Evolutionary conservation across 306 rosid species (phyloP).

Genomic region (Begonia peltatifolia): DNA sequence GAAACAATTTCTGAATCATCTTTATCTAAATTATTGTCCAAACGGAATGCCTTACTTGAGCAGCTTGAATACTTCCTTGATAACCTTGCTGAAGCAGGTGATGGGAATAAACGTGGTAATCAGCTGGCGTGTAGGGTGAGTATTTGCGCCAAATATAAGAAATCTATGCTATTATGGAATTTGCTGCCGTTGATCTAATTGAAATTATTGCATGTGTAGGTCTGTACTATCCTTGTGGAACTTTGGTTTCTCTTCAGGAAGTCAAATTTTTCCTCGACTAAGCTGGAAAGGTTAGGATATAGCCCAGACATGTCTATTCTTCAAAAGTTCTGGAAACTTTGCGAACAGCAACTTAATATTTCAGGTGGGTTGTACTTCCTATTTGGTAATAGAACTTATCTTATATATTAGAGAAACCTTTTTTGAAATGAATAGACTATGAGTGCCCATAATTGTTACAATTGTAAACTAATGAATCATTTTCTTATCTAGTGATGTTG

Average conservation of each 20-base stretch:
- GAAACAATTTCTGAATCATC: slow-evolving; percentile 49
- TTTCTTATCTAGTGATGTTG: no score
- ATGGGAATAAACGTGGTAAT: slow-evolving; percentile 32
- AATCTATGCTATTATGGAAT: no score
- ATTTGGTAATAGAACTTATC: no score
- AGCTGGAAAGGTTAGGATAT: slow-evolving; percentile 60
- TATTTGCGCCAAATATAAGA: slow-evolving; percentile 1
- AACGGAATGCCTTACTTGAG: slow-evolving; percentile 50
- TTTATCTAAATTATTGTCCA: slow-evolving; percentile 36
- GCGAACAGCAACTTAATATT: slow-evolving; percentile 56
- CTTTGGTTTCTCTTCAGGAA: slow-evolving; percentile 48
- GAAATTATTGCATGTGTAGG: slow-evolving; percentile 28
- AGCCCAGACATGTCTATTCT: slow-evolving; percentile 37
- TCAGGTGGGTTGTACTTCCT: slow-evolving; percentile 32
- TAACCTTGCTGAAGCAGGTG: slow-evolving; percentile 36
- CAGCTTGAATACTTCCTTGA: slow-evolving; percentile 52
- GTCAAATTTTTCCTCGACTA: slow-evolving; percentile 32
- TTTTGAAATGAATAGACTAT: no score
- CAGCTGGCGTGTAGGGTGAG: slow-evolving; percentile 74
- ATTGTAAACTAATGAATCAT: no score
- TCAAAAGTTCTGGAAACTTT: slow-evolving; percentile 67
- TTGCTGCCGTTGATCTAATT: no score
- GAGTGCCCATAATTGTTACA: no score
- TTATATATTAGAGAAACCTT: no score
- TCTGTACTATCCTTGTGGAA: slow-evolving; percentile 56